Base-by-base conservation (phyloP, 2,329 filamentous ascomycete genomes). In the Lecanicillium sp. region DNA sequence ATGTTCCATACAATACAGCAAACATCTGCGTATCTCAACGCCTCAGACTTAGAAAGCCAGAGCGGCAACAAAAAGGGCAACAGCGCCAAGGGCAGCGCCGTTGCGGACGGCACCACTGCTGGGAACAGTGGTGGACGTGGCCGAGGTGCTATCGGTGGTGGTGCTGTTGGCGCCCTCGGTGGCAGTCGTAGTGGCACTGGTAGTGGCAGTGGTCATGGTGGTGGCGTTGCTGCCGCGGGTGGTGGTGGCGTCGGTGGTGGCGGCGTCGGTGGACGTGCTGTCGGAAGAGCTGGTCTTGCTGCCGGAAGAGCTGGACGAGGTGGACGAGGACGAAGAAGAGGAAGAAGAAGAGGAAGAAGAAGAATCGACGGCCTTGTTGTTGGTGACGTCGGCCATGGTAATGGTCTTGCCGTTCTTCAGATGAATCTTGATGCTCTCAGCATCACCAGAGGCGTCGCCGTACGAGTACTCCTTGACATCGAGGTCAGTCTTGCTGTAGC, bases 381-480 rank as follows among this genome's bases (percentile, higher is more conserved):
- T 69, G 56, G 57, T 65, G 33, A n/a, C n/a, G n/a, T n/a, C n/a
- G n/a, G n/a, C n/a, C n/a, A n/a, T n/a, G n/a, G n/a, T n/a, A n/a
- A n/a, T n/a, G 12, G n/a, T 39, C 44, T 17, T 42, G 14, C 49
- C 39, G 38, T 46, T 44, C 15, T 51, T 42, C 39, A 46, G 49
- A 21, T 41, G 58, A 43, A 81, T 67, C 56, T 73, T 63, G 69
- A 81, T 79, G 69, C 70, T 75, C 56, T 69, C 51, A 62, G 66
- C 74, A 48, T 60, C 68, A 56, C 77, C 78, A 49, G 67, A 67
- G 51, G 68, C 62, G 65, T 76, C 76, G n/a, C 62, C 57, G 57
- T 73, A 81, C 51, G 67, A 58, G 68, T 81, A 81, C 65, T 75
- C 64, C 59, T 68, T 72, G 53, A 73, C 72, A 46, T 66, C 65